phyloP scores from a whole-genome alignment of 305 asterid genomes.

The Plantago lanceolata region DNA sequence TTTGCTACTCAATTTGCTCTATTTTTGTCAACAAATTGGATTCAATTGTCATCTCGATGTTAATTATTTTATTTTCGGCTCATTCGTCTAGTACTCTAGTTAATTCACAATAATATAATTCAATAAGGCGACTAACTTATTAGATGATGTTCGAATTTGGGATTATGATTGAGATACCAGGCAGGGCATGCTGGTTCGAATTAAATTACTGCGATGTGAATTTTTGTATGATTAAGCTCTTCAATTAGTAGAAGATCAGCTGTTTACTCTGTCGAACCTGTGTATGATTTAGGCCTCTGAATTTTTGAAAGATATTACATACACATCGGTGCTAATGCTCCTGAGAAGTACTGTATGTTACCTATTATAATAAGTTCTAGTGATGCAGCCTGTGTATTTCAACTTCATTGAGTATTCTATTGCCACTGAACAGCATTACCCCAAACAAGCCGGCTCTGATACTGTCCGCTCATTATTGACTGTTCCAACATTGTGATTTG shows the following conservation, averaged over 20 bases:
- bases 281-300: background rate
- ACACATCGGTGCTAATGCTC: background rate
- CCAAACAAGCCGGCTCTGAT: too few relatives aligned
- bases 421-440: constrained; percentile 4
- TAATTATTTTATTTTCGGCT: too few relatives aligned
- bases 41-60: too few relatives aligned
- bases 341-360: too few relatives aligned
- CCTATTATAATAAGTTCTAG: too few relatives aligned
- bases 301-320: constrained; percentile 1
- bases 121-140: too few relatives aligned
- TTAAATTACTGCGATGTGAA: background rate
- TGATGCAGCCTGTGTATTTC: background rate
- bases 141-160: background rate
- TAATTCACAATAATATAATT: too few relatives aligned
- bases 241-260: background rate
- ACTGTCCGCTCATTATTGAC: constrained; percentile 9
- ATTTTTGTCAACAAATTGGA: background rate
- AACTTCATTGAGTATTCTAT: background rate
- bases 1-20: too few relatives aligned
- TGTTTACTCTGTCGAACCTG: background rate
- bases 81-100: too few relatives aligned
- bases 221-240: too few relatives aligned
- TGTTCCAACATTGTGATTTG: constrained; percentile 10
- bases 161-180: background rate
- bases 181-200: background rate